Percentiles rank a stretch among this genome's conserved stretches.
phyloP scores from a whole-genome alignment of 2,329 filamentous ascomycete genomes.

The Stachybotrys echinatus region DNA sequence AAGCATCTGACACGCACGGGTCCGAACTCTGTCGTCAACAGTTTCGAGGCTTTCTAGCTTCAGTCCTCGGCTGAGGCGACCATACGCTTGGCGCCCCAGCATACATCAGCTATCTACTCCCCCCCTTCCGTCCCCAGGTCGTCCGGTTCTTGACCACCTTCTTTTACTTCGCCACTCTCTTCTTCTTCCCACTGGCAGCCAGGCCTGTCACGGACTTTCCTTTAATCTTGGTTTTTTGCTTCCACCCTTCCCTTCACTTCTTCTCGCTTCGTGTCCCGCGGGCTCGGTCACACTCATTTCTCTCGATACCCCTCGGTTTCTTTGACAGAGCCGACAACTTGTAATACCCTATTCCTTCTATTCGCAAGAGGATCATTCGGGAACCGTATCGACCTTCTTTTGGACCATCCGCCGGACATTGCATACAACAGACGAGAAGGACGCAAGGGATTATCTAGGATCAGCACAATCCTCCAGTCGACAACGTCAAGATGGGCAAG shows the following conservation, averaged over 20 bases:
- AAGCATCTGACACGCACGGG: not conserved
- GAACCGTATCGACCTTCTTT: not conserved
- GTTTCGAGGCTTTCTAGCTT: not conserved
- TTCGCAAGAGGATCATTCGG: not conserved
- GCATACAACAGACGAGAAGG: not conserved
- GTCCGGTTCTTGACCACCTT: not conserved
- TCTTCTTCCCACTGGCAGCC: conserved; percentile 2
- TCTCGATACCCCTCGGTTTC: conserved; percentile 14
- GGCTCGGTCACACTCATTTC: conserved; percentile 48
- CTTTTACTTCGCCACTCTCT: conserved; percentile 1
- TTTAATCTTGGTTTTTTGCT: conserved; percentile 13
- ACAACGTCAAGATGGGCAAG: conserved; percentile 68
- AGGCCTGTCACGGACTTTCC: conserved; percentile 4
- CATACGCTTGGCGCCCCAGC: not conserved
- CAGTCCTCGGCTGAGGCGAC: not conserved
- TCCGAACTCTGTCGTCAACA: not conserved
- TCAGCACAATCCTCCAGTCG: not conserved
- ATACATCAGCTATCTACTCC: conserved; percentile 1
- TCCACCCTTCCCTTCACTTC: conserved; percentile 36
- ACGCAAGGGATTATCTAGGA: not conserved
- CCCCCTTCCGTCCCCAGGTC: not conserved
- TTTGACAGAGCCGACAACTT: conserved; percentile 20
- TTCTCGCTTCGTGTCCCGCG: conserved; percentile 26
- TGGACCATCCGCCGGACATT: too few species aligned
- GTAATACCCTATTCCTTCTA: conserved; percentile 4